Evolutionary conservation across 257 asterid species (phyloP), one percentile per base, ranked within the genome.

Genomic region (Rehmannia glutinosa): DNA sequence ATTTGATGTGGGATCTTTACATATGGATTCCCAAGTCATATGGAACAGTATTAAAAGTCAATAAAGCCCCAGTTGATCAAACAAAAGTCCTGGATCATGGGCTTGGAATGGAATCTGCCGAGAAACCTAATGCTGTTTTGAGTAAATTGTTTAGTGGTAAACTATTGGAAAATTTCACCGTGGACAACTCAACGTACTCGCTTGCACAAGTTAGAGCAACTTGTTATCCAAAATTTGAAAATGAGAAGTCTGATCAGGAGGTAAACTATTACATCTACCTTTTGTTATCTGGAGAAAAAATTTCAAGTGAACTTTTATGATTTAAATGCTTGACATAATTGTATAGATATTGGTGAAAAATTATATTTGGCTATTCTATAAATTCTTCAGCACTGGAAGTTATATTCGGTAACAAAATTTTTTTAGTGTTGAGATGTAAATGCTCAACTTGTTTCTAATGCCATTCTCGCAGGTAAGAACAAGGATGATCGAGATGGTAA

Each of bases 201-300:
- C 69, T 36, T 19, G 94, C 91, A 8, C 87, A 86, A 84, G 86
- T 93, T 80, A 77, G 97, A 78, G 99, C 99, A 10, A 90, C 97
- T 15, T 93, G 90, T 81, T 93, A 93, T 71, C 99, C 99, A 8
- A 93, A 93, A 80, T 93, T 93, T 82, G 99, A 93, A 75, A 93
- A 90, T 68, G 99, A 90, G 87, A 90, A 90, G 80, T 85, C 99
- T 39, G 99, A 93, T 77, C 96, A 85, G 62, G 99, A 93, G 90
- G 99, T 90, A 75, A 71, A 73, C 61, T 54, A 16, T 72, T 43
- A 53, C 51, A 64, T 43, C 5, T 35, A 13, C n/a, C 45, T 59
- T 46, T n/a, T 36, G 33, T 73, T 51, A n/a, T n/a, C n/a, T 4
- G 33, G 46, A 33, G 38, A 55, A 38, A 70, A 69, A 53, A 46